A percentile compares a stretch with the other conserved stretches of the same genome.
Conservation (phyloP, 345 rosid species). For the Angophora floribunda region DNA sequence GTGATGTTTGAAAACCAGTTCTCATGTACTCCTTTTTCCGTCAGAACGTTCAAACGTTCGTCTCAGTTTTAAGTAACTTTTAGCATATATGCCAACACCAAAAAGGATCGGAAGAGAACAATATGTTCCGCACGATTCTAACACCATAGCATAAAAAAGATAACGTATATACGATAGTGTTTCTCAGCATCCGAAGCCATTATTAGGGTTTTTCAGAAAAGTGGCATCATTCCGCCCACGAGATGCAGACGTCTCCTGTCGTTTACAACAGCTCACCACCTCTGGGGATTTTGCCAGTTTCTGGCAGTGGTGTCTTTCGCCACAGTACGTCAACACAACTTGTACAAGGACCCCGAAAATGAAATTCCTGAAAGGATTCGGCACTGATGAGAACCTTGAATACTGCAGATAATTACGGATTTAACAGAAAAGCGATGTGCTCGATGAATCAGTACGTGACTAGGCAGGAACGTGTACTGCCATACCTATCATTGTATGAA, state of each 20-base stretch:
- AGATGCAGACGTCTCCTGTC: neutral
- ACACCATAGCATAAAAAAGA: neutral
- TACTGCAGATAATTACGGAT: neutral
- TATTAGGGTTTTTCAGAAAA: neutral
- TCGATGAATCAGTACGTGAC: neutral
- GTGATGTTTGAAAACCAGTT: neutral
- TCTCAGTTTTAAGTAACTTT: neutral
- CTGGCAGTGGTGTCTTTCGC: neutral
- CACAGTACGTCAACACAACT: neutral
- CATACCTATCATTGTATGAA: neutral
- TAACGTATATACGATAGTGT: neutral
- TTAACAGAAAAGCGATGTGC: neutral
- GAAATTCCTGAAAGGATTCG: neutral
- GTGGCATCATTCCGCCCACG: neutral
- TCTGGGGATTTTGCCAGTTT: neutral
- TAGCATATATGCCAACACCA: neutral
- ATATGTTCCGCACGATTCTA: constrained; percentile 10
- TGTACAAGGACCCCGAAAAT: neutral
- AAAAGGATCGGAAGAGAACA: neutral
- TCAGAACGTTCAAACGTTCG: neutral
- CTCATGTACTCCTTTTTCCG: neutral
- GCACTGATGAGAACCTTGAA: neutral
- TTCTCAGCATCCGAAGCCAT: neutral
- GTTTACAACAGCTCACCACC: neutral
- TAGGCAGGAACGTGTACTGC: neutral